Evolutionary conservation across 1,284 basidiomycete species (phyloP).

Genomic region (Cutaneotrichosporon cavernicola): DNA sequence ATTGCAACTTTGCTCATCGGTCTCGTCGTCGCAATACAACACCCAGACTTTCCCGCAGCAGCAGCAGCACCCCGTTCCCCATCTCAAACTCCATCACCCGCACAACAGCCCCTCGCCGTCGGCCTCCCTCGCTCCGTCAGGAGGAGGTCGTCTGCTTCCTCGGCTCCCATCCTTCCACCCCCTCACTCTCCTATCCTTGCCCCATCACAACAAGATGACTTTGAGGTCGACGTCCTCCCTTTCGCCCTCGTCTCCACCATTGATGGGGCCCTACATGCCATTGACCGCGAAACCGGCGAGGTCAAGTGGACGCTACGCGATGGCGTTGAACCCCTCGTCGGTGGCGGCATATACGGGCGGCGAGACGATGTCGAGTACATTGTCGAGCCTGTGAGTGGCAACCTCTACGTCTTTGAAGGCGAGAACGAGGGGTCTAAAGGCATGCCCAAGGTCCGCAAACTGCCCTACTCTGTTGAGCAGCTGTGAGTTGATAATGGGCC

Average conservation of each 20-base stretch:
- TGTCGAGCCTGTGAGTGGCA: conserved; percentile 51
- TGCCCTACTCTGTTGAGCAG: conserved; percentile 51
- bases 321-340: conserved; percentile 47
- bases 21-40: conserved; percentile 12
- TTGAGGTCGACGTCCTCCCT: conserved; percentile 50
- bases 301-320: conserved; percentile 45
- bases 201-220: conserved; percentile 17
- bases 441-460: conserved; percentile 44
- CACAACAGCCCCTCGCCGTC: conserved; percentile 15
- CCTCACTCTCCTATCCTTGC: background rate
- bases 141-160: conserved; percentile 1
- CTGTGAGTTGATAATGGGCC: conserved; percentile 38
- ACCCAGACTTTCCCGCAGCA: background rate
- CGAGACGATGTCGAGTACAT: conserved; percentile 41
- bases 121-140: conserved; percentile 17
- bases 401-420: conserved; percentile 47
- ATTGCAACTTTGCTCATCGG: conserved; percentile 20
- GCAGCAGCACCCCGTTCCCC: conserved; percentile 7
- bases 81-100: conserved; percentile 4
- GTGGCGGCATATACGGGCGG: conserved; percentile 40
- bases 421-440: conserved; percentile 32
- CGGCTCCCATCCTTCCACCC: background rate
- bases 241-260: conserved; percentile 51
- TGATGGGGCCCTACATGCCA: conserved; percentile 51
- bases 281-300: conserved; percentile 47